Percentiles rank a stretch among this genome's conserved stretches.
These are phyloP conservation scores for Stipa capillata DNA, from an alignment of 176 grass and related monocot species.

Conservation along the genomic window DNA sequence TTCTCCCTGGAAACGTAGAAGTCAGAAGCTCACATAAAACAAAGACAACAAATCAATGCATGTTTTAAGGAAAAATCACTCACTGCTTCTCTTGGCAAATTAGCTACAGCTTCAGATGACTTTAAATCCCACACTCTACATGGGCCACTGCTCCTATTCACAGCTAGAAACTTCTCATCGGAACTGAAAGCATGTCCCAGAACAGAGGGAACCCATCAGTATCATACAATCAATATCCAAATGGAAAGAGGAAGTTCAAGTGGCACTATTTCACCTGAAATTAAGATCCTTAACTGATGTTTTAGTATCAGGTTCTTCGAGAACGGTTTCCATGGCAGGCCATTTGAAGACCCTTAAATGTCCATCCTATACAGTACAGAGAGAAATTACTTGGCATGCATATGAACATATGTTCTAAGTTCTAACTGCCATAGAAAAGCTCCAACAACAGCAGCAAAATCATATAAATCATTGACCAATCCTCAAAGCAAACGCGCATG, in stretches of 20 bases:
- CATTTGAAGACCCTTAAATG: conserved; percentile 89
- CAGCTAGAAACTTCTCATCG: conserved; percentile 72
- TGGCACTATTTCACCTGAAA: conserved; percentile 51
- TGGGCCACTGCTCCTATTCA: conserved; percentile 66
- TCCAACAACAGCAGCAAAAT: not conserved
- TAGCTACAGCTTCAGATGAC: conserved; percentile 55
- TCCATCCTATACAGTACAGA: conserved; percentile 49
- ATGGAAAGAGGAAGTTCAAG: not conserved
- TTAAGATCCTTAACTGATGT: conserved; percentile 74
- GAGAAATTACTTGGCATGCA: not conserved
- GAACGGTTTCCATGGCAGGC: conserved; percentile 60
- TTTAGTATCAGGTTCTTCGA: conserved; percentile 66
- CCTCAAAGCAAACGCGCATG: not conserved
- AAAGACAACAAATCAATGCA: not conserved
- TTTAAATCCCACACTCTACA: conserved; percentile 78
- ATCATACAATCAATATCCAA: conserved; percentile 3
- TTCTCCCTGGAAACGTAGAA: conserved; percentile 68
- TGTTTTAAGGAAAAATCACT: not conserved
- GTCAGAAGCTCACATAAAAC: conserved; percentile 18
- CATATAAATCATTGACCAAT: not conserved
- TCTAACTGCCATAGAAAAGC: not conserved
- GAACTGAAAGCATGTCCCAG: conserved; percentile 37
- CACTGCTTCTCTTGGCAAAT: conserved; percentile 76
- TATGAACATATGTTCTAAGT: not conserved
- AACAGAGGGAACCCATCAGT: conserved; percentile 12